A percentile compares a stretch with the other conserved stretches of the same genome.
Evolutionary conservation across 2,329 filamentous ascomycete genomes (phyloP).

Genomic region (Aspergillus sp.): DNA sequence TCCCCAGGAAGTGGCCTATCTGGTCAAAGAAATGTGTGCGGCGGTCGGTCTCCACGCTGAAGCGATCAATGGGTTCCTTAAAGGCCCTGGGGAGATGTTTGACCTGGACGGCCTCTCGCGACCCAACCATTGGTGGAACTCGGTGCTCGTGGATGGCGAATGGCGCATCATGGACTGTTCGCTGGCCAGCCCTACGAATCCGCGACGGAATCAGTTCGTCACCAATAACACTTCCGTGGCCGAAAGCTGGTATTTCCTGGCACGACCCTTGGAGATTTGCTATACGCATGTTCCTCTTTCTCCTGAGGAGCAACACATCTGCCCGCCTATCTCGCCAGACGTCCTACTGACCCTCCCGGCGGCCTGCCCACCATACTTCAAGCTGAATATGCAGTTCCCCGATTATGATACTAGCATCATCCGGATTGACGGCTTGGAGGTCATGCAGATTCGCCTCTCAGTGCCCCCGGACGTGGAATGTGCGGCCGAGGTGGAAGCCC

Average conservation of each 20-base stretch:
- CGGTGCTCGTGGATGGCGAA: slow-evolving; percentile 86
- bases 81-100: slow-evolving; percentile 78
- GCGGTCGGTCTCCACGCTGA: slow-evolving; percentile 88
- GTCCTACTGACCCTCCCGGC: slow-evolving; percentile 83
- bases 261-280: slow-evolving; percentile 83
- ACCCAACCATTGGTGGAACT: slow-evolving; percentile 97
- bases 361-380: slow-evolving; percentile 85
- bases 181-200: slow-evolving; percentile 86
- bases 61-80: slow-evolving; percentile 85
- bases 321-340: slow-evolving; percentile 82
- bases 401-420: slow-evolving; percentile 89
- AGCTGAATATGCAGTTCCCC: slow-evolving; percentile 73
- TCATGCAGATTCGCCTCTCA: slow-evolving; percentile 84
- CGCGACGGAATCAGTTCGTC: slow-evolving; percentile 75
- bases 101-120: slow-evolving; percentile 81
- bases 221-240: slow-evolving; percentile 68
- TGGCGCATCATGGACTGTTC: slow-evolving; percentile 97
- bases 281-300: slow-evolving; percentile 93
- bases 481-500: slow-evolving; percentile 86
- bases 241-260: slow-evolving; percentile 92
- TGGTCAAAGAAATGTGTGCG: slow-evolving; percentile 91
- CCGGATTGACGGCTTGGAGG: slow-evolving; percentile 86
- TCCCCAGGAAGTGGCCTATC: slow-evolving; percentile 81
- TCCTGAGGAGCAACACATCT: slow-evolving; percentile 87
- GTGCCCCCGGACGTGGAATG: slow-evolving; percentile 90